Evolutionary conservation across 805 yeast genomes (phyloP), one percentile per base, ranked within the genome.

Genomic region (Citeromyces nyonsensis): DNA sequence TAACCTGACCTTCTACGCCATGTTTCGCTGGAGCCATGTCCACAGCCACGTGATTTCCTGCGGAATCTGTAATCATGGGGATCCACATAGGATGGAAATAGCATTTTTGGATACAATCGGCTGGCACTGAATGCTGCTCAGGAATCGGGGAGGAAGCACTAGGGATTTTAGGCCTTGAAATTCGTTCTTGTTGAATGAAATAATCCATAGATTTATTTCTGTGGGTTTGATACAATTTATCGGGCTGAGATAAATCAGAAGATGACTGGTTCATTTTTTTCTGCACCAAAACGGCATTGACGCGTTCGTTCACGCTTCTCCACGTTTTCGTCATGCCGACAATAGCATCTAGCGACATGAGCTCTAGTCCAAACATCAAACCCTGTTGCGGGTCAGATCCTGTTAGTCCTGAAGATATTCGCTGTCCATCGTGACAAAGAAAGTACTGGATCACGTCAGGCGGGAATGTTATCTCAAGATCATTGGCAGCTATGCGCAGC

Each of bases 31-130:
- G 85, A 6, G 78, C 74, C 37, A 86, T 61, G 52, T 86, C 96
- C 9, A 86, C 65, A 33, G 84, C 96, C 33, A 86, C 72, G 49
- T 82, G 84, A 56, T 86, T 86, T 20, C 96, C 96, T 3, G 77
- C 72, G 35, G 70, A 71, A 49, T 86, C 96, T 12, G 91, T 81
- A 15, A 84, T 66, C 32, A 86, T 54, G 2, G 96, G 96, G 33
- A 86, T 73, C 96, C 96, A 86, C 44, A 67, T 71, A 4, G 82
- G 70, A 50, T 82, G 80, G 3, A 94, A 84, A 55, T 82, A 86
- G 2, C 67, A 69, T 4, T 65, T 59, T 46, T 77, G 79, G 24
- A 85, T 59, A 3, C 72, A 51, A 5, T 71, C 69, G n/a, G 78
- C 78, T 3, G 96, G 96, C 3, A 78, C 59, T 1, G 85, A 73